Evolutionary conservation across 495 filamentous ascomycete genomes (phyloP).

Genomic region (Hypoxylon rickii): DNA sequence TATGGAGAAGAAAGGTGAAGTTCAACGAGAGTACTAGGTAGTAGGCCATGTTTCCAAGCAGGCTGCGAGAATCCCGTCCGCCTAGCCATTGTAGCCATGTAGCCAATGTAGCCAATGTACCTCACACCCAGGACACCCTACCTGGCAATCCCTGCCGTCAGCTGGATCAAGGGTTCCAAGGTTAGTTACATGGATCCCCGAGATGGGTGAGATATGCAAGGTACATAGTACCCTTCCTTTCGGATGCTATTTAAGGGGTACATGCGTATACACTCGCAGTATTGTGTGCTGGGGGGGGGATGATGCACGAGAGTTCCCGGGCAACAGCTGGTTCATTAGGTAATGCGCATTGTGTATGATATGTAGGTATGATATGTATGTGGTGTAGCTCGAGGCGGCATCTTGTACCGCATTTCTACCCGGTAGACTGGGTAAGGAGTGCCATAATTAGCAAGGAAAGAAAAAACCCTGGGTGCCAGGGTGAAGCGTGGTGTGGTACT

Average conservation of each 20-base stretch:
- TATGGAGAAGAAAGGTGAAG: slow-evolving; percentile 20
- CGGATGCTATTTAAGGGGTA: slow-evolving; percentile 31
- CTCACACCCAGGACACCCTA: no score
- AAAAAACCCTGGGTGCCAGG: slow-evolving; percentile 15
- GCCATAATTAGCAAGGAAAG: slow-evolving; percentile 38
- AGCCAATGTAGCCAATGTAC: no score
- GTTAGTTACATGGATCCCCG: slow-evolving; percentile 31
- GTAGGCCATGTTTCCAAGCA: slow-evolving; percentile 18
- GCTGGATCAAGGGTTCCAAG: slow-evolving; percentile 29
- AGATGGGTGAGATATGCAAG: slow-evolving; percentile 33
- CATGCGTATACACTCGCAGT: slow-evolving; percentile 16
- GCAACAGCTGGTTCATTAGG: background rate
- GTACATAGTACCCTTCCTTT: slow-evolving; percentile 32
- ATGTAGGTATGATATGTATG: background rate
- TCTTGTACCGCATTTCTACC: slow-evolving; percentile 23
- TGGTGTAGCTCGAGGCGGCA: slow-evolving; percentile 26
- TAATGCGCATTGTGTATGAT: background rate
- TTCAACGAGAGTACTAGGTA: slow-evolving; percentile 20
- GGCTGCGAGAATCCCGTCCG: slow-evolving; percentile 18
- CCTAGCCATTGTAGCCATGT: no score
- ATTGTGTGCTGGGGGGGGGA: slow-evolving; percentile 7
- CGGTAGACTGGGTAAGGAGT: slow-evolving; percentile 36
- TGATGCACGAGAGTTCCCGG: background rate
- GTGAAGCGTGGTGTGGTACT: slow-evolving; percentile 10
- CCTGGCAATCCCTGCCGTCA: slow-evolving; percentile 39